Percentiles rank a stretch among this genome's conserved stretches.
Evolutionary conservation across 2,329 filamentous ascomycete genomes (phyloP).

Genomic region (Clonostachys rhizophaga): DNA sequence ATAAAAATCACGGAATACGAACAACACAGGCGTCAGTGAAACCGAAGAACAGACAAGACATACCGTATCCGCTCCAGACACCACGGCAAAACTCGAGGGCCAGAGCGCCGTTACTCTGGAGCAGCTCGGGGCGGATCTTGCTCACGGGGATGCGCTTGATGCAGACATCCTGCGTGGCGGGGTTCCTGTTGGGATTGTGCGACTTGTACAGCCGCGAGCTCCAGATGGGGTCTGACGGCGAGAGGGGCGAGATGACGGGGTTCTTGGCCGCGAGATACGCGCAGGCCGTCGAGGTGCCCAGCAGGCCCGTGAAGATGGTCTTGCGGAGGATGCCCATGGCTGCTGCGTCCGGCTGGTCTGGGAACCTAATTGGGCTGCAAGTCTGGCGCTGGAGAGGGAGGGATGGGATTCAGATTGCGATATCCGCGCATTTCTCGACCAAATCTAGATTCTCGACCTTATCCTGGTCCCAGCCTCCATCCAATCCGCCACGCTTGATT

Average conservation of each 20-base stretch:
- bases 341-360: no score
- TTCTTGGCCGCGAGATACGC: slow-evolving; percentile 48
- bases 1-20: no score
- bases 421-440: no score
- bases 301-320: slow-evolving; percentile 35
- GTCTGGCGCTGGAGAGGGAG: no score
- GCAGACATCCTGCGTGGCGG: slow-evolving; percentile 59
- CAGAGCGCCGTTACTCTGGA: slow-evolving; percentile 53
- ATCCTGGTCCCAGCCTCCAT: no score
- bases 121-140: slow-evolving; percentile 60
- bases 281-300: slow-evolving; percentile 41
- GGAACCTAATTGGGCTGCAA: no score
- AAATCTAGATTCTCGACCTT: no score
- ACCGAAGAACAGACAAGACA: slow-evolving; percentile 13
- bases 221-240: slow-evolving; percentile 58
- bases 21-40: neutral
- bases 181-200: slow-evolving; percentile 59
- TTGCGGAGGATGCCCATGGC: slow-evolving; percentile 51
- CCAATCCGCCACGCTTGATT: no score
- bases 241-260: slow-evolving; percentile 50
- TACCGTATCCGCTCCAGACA: slow-evolving; percentile 63
- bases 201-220: slow-evolving; percentile 48
- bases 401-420: no score
- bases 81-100: slow-evolving; percentile 63
- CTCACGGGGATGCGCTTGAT: slow-evolving; percentile 57